Evolutionary conservation across 169 alveolate species (phyloP), one percentile per base, ranked within the genome.

Genomic region (Eimeria necatrix): DNA sequence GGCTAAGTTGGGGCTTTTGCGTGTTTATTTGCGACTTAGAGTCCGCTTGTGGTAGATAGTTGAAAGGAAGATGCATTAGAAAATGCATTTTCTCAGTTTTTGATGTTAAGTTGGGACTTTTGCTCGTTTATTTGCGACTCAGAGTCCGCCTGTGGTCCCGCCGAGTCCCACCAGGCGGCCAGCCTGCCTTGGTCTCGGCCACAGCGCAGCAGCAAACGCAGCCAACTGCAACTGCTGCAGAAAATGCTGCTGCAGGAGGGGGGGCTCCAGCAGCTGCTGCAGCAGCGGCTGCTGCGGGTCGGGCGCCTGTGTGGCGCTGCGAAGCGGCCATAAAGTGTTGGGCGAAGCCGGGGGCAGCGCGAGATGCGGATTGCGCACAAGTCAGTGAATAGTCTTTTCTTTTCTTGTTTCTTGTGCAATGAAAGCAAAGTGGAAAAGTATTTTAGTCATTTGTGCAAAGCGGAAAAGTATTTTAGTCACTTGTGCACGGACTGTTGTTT

Each of bases 101-200:
- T 32, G 41, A 32, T 32, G 41, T 32, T 32, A 32, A 32, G 41
- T 32, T 32, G 2, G 41, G 41, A 32, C 41, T 32, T 32, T 32
- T 32, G 41, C 41, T 32, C 2, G 41, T 2, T 32, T 32, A 32
- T 32, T 32, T 32, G 41, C 41, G 41, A 32, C 41, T 10, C 80
- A 68, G 80, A 68, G 48, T 68, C 41, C 80, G 80, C 80, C 48
- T 68, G n/a, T 68, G 80, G 80, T n/a, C 80, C 48, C 80, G 80
- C 16, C n/a, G 80, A 16, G 48, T n/a, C 16, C 41, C 46, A 1
- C 48, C 32, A 18, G 80, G 80, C 80, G 32, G 46, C 80, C 68
- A 56, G 20, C 22, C 22, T 10, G 68, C 2, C 20, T 18, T 18
- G 22, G 68, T 2, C 10, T 2, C 80, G n/a, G 80, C 80, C 12